Base-by-base conservation (phyloP, 768 basidiomycete species). In the Calvatia gigantea region DNA sequence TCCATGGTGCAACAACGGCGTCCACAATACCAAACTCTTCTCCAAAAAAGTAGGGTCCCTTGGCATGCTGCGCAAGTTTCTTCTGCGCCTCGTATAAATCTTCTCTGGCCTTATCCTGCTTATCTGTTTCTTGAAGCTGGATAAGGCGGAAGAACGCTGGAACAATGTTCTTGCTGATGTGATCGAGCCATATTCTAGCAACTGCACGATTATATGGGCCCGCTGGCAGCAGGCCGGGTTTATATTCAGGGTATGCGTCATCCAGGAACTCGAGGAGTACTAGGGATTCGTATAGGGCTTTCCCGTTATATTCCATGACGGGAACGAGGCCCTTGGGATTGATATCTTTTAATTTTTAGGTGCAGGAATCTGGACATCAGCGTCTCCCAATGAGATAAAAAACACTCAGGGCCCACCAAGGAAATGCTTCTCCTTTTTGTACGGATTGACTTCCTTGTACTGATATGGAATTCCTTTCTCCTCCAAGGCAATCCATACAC, bases 271-370 rank as follows among this genome's bases (percentile, higher is more conserved):
- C 85, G 66, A 78, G 77, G 42, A 88, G 67, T 46, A 87, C 73
- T 51, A 84, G 74, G 3, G 82, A 84, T 60, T 88, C 86, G 69
- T 87, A 84, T 4, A 89, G 64, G 1, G 83, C 80, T 54, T 75
- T 77, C 53, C 80, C 79, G 50, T 80, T 78, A 64, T 84, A 73
- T 47, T 74, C 73, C 9, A 75, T 63, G 1, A 74, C 75, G 0
- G 87, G 86, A 9, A 89, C 86, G 41, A 88, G 77, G 4, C 87
- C 87, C 61, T 83, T 85, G 0, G 87, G 86, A 57, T 86, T 87
- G 61, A 89, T 77, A 17, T 62, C 68, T 60, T n/a, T n/a, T 11
- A 3, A 31, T 31, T 73, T 74, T 73, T 63, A 44, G 29, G 63
- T 57, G 28, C 27, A 49, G 21, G 28, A 28, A 44, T 33, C 37